These are phyloP conservation scores for Basidiobolus meristosporus DNA, from an alignment of 371 early-diverging fungal species.

Conservation along the genomic window DNA sequence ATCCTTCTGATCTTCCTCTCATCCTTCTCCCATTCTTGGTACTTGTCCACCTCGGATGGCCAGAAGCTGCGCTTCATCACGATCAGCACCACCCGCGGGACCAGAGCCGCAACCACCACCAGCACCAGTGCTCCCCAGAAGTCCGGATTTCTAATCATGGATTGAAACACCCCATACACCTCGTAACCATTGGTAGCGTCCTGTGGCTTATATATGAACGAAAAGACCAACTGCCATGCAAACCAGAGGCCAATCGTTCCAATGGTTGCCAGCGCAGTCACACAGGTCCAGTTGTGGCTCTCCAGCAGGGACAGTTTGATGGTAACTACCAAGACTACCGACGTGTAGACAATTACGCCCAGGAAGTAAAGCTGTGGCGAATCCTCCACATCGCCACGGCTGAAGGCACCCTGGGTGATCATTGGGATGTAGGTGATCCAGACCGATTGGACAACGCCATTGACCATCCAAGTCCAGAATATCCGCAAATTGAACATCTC, in stretches of 20 bases:
- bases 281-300: conserved; percentile 21
- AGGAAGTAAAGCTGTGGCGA: conserved; percentile 18
- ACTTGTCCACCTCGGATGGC: too few relatives aligned
- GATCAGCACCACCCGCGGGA: too few relatives aligned
- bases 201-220: background rate
- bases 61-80: too few relatives aligned
- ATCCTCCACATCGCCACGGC: conserved; percentile 11
- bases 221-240: background rate
- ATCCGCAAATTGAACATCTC: conserved; percentile 32
- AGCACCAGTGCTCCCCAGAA: too few relatives aligned
- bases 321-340: conserved; percentile 33
- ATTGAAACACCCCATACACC: too few relatives aligned
- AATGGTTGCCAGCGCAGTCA: background rate
- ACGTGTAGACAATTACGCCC: conserved; percentile 26
- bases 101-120: too few relatives aligned
- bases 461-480: conserved; percentile 37
- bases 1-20: too few relatives aligned
- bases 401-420: conserved; percentile 14
- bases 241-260: background rate
- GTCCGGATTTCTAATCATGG: too few relatives aligned
- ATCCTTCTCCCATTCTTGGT: too few relatives aligned
- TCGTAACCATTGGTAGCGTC: background rate
- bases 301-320: conserved; percentile 36
- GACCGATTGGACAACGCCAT: conserved; percentile 33
- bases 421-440: conserved; percentile 18